Conservation (phyloP, 2,329 filamentous ascomycete genomes). For the Apiospora kogelbergensis region DNA sequence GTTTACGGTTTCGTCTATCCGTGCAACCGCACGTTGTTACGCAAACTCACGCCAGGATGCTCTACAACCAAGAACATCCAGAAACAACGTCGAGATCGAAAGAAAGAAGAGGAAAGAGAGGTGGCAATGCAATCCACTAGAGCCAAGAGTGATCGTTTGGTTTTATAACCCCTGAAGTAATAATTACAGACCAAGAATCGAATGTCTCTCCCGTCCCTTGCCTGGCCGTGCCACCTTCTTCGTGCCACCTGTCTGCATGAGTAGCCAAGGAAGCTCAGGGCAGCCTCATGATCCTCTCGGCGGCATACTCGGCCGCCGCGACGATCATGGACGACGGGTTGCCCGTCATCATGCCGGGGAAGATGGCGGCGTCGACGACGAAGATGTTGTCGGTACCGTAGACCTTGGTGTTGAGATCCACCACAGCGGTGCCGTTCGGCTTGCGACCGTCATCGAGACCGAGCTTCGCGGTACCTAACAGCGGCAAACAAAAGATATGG, state of each 20-base stretch:
- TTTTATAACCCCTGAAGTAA: not conserved
- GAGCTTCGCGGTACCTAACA: constrained; percentile 31
- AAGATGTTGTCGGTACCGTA: constrained; percentile 69
- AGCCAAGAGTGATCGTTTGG: not conserved
- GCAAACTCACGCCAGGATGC: not conserved
- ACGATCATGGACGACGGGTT: constrained; percentile 57
- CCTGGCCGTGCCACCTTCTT: not conserved
- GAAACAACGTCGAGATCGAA: no score
- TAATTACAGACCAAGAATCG: not conserved
- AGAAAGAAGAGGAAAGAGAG: not conserved
- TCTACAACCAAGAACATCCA: not conserved
- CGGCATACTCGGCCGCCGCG: constrained; percentile 39
- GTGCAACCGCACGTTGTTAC: not conserved
- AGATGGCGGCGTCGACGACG: constrained; percentile 69
- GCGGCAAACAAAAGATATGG: not conserved
- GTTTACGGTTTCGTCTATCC: not conserved
- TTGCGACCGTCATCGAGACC: constrained; percentile 54
- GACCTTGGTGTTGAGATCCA: constrained; percentile 63
- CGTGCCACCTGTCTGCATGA: not conserved
- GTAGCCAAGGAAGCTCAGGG: not conserved
- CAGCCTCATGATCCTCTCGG: constrained; percentile 29
- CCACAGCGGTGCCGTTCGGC: constrained; percentile 54
- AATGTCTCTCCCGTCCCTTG: not conserved
- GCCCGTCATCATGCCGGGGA: constrained; percentile 67
- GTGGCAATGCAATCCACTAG: not conserved